Evolutionary conservation across 2,329 filamentous ascomycete genomes (phyloP).

Genomic region (Lecanosticta acicola): DNA sequence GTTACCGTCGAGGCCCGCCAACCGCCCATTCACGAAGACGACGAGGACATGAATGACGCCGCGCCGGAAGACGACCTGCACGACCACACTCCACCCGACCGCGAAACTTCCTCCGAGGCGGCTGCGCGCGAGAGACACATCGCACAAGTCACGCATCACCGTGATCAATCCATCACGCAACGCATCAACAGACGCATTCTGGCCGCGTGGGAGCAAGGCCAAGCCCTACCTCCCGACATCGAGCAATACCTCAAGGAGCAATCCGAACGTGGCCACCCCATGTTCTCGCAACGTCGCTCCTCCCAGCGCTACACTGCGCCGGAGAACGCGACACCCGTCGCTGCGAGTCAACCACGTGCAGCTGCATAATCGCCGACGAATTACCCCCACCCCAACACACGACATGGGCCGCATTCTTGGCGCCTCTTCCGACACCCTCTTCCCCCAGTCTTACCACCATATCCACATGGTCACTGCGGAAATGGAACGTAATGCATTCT

Average conservation of each 20-base stretch:
- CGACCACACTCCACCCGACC: constrained; percentile 13
- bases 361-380: constrained; percentile 12
- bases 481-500: background rate
- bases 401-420: background rate
- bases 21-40: constrained; percentile 20
- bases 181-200: constrained; percentile 29
- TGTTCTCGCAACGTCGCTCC: constrained; percentile 11
- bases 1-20: constrained; percentile 27
- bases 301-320: too few species aligned
- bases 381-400: background rate
- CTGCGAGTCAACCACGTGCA: constrained; percentile 17
- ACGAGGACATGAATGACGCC: constrained; percentile 24
- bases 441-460: background rate
- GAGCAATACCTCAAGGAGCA: constrained; percentile 34
- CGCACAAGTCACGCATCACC: constrained; percentile 22
- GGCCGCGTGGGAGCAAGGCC: constrained; percentile 29
- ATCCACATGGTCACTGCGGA: background rate
- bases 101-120: constrained; percentile 19
- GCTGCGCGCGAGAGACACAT: constrained; percentile 24
- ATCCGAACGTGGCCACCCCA: constrained; percentile 26
- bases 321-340: constrained; percentile 14
- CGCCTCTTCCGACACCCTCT: background rate
- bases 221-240: constrained; percentile 29
- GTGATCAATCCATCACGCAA: constrained; percentile 22
- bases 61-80: constrained; percentile 18